Conservation (phyloP, 305 asterid genomes). For the Fraxinus nigra region DNA sequence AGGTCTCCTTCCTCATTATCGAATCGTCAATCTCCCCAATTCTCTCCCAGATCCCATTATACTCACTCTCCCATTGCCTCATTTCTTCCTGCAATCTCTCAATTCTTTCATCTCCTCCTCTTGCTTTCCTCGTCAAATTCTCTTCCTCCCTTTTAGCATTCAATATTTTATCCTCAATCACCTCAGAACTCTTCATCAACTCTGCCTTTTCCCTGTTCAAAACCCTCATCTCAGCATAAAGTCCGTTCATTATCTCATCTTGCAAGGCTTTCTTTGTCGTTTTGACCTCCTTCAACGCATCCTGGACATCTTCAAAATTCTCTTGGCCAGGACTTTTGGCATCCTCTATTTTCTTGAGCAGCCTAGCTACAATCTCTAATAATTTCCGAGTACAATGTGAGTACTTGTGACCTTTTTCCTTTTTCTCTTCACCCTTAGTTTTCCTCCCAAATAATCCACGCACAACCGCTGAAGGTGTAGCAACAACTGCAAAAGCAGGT, state of each 20-base stretch:
- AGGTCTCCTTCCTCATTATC: constrained; percentile 57
- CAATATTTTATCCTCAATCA: constrained; percentile 31
- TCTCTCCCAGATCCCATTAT: constrained; percentile 54
- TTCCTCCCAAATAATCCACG: constrained; percentile 22
- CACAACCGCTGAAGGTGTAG: constrained; percentile 32
- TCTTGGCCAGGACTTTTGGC: constrained; percentile 37
- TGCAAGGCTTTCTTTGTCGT: constrained; percentile 51
- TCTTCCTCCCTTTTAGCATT: constrained; percentile 46
- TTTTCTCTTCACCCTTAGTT: constrained; percentile 26
- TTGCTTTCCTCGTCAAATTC: constrained; percentile 35
- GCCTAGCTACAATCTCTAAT: constrained; percentile 45
- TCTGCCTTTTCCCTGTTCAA: constrained; percentile 43
- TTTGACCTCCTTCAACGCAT: constrained; percentile 57
- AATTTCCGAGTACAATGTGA: constrained; percentile 60
- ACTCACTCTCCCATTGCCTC: constrained; percentile 47
- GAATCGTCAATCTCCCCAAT: constrained; percentile 73
- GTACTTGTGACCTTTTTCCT: constrained; percentile 48
- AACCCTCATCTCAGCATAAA: constrained; percentile 50
- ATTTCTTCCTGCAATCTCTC: constrained; percentile 50
- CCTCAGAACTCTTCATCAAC: constrained; percentile 39
- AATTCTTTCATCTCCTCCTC: constrained; percentile 35
- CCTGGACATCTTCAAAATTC: constrained; percentile 37
- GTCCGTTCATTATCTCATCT: constrained; percentile 59
- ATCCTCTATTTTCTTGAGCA: constrained; percentile 56
- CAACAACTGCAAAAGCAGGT: constrained; percentile 48